Conservation (phyloP, 225 moss, liverwort and hornwort genomes). For the Polytrichum formosum region DNA sequence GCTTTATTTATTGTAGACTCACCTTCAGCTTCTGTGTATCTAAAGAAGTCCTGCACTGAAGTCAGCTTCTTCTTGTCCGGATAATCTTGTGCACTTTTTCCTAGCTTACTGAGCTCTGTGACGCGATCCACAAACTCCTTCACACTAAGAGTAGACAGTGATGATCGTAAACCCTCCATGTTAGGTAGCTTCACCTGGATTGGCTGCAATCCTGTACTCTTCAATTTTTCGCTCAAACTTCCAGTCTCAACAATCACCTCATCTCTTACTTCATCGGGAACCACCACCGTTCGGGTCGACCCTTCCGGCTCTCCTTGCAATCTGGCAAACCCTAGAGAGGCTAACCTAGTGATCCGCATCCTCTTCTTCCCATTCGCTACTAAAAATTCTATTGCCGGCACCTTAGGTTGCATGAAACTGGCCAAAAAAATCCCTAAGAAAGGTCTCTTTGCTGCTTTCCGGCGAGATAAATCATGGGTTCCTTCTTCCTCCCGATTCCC, state of each 20-base stretch:
- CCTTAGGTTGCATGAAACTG: constrained; percentile 36
- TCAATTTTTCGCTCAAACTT: constrained; percentile 31
- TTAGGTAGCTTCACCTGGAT: constrained; percentile 60
- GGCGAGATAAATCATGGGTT: constrained; percentile 11
- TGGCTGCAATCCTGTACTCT: constrained; percentile 29
- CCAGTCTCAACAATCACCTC: constrained; percentile 18
- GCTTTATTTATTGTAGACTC: constrained; percentile 4
- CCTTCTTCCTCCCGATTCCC: constrained; percentile 27
- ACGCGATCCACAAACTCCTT: constrained; percentile 53
- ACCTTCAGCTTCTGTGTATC: constrained; percentile 68
- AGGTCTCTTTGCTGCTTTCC: constrained; percentile 43
- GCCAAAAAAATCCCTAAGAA: constrained; percentile 45
- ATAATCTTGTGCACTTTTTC: constrained; percentile 29
- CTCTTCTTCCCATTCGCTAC: constrained; percentile 39
- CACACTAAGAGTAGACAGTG: constrained; percentile 45
- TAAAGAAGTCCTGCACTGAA: constrained; percentile 63
- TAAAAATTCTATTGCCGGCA: constrained; percentile 20
- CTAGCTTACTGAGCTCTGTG: constrained; percentile 23
- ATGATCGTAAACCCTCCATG: constrained; percentile 37
- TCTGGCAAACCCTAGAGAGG: constrained; percentile 54
- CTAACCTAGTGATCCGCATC: constrained; percentile 24
- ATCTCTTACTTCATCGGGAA: constrained; percentile 30
- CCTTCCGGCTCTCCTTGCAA: constrained; percentile 58
- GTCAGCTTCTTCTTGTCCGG: constrained; percentile 70
- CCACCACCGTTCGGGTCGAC: constrained; percentile 20